Base-by-base conservation (phyloP, 805 yeast genomes). In the Middelhovenomyces tepae region DNA sequence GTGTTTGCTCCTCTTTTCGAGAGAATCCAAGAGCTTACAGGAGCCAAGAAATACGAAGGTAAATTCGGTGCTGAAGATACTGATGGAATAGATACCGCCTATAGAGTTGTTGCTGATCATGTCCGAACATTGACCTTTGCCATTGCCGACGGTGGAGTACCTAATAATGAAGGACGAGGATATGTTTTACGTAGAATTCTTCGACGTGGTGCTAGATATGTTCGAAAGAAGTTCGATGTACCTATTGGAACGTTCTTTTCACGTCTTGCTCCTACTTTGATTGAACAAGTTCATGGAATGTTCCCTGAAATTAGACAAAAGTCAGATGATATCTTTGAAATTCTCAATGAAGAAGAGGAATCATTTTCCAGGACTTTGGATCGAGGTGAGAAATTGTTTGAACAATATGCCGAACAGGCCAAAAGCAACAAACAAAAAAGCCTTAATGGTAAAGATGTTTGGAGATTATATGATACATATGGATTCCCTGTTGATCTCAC, bases 401-500 rank as follows among this genome's bases (percentile, higher is more conserved):
- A 89, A 63, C 83, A 82, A 56, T 91, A 89, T 52, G 95, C 96
- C 28, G 71, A 73, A 32, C 74, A 74, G 48, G 94, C 97, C 35
- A 65, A 79, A 32, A 74, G 78, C 50, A 70, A 80, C 18, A 78
- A 81, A 28, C 73, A 71, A 43, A 86, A 78, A 59, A 72, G 80
- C 24, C 70, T 91, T 42, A 73, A 82, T 31, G 99, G 99, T 57
- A 78, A 73, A 51, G 96, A 89, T 57, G 98, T 91, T 24, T 91
- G 99, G 99, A 76, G 99, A 64, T 69, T 91, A 49, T 91, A 91
- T 52, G 99, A 91, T 52, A 91, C 99, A 8, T 91, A 89, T 54
- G 99, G 99, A 38, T 91, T 91, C 81, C 99, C 99, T 23, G 96
- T 86, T 37, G 99, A 91, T 62, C 73, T 91, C 55, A 91, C 99